Evolutionary conservation across 2,329 filamentous ascomycete species (phyloP).

Genomic region (Biscogniauxia marginata): DNA sequence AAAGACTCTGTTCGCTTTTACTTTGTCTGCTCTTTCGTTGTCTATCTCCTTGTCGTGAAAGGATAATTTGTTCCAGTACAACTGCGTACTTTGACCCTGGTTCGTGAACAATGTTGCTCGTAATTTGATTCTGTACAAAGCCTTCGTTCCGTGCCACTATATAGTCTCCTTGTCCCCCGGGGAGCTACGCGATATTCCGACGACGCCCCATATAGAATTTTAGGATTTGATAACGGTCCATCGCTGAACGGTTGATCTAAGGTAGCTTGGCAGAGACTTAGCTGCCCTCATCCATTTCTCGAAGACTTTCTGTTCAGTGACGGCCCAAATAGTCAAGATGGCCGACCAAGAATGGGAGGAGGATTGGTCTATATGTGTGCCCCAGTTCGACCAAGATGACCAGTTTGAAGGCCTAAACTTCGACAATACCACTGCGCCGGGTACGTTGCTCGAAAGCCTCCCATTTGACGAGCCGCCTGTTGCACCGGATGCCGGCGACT

Average conservation of each 20-base stretch:
- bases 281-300: not conserved
- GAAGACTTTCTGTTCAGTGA: conserved; percentile 9
- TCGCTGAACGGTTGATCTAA: conserved; percentile 6
- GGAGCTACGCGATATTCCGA: not conserved
- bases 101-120: not conserved
- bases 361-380: not conserved
- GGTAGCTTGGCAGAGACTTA: conserved; percentile 10
- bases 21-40: not conserved
- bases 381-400: not conserved
- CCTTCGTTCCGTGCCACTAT: not conserved
- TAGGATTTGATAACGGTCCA: not conserved
- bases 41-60: not conserved
- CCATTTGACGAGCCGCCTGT: not conserved
- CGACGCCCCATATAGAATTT: not conserved
- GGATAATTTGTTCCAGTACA: not conserved
- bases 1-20: not conserved
- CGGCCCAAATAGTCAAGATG: not conserved
- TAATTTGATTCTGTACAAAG: not conserved
- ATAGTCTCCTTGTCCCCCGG: not conserved
- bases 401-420: not conserved
- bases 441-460: not conserved
- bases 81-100: not conserved
- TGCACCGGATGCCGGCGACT: not conserved
- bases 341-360: not conserved
- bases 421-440: not conserved